Conservation (phyloP, 2,329 filamentous ascomycete genomes). For the Colletotrichum trifolii region DNA sequence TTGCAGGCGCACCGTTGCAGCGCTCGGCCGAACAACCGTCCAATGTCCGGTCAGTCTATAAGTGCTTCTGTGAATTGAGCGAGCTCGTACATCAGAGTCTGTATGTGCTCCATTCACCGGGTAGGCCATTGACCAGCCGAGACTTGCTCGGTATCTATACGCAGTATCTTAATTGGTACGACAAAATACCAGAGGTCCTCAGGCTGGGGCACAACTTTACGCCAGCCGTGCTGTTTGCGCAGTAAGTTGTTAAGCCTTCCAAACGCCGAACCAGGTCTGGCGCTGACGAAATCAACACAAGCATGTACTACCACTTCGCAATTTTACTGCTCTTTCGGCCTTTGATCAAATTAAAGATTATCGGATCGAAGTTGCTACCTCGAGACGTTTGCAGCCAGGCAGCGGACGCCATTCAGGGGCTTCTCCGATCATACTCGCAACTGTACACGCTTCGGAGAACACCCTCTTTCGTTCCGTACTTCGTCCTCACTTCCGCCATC, state of each 20-base stretch:
- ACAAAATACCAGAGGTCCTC: constrained; percentile 71
- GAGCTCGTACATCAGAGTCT: constrained; percentile 79
- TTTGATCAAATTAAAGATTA: constrained; percentile 72
- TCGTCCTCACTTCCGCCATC: constrained; percentile 70
- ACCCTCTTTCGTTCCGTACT: constrained; percentile 71
- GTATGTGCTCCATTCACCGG: constrained; percentile 78
- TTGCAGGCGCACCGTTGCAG: constrained; percentile 61
- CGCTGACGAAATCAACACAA: constrained; percentile 41
- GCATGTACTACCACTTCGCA: constrained; percentile 78
- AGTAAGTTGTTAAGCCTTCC: constrained; percentile 63
- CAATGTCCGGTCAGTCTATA: constrained; percentile 75
- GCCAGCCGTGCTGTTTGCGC: constrained; percentile 77
- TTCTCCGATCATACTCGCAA: constrained; percentile 67
- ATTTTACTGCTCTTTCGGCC: constrained; percentile 81
- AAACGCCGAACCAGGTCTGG: neutral
- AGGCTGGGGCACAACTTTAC: constrained; percentile 76
- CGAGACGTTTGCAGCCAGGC: constrained; percentile 74
- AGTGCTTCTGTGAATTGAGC: constrained; percentile 77
- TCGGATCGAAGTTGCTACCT: constrained; percentile 71
- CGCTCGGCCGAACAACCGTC: constrained; percentile 70
- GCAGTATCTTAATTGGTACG: constrained; percentile 79
- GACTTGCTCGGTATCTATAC: constrained; percentile 73
- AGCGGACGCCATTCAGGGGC: constrained; percentile 67
- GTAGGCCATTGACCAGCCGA: constrained; percentile 70
- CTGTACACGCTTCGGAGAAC: constrained; percentile 69